Evolutionary conservation across 208 protist genomes (phyloP), one percentile per base, ranked within the genome.

Genomic region (Angomonas deanei): DNA sequence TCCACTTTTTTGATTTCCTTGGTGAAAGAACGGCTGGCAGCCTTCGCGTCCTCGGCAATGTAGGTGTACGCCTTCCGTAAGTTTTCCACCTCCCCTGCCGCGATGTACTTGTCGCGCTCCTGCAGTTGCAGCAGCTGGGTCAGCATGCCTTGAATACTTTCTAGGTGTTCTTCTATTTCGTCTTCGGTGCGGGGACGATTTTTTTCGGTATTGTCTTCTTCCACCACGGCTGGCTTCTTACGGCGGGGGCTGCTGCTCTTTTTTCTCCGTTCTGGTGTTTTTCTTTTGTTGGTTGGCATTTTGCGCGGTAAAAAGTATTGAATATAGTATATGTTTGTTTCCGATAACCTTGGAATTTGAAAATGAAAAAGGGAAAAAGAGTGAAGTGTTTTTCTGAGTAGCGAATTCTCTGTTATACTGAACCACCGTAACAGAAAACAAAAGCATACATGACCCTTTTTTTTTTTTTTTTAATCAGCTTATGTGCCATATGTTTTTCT

Each of bases 61-160:
- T 85, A 78, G 38, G 70, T 64, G 67, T 74, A 87, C 2, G 85
- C 78, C 17, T 75, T 73, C 24, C 82, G 81, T 19, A 92, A 67
- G 31, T 74, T 78, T 19, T 23, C 1, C 42, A 92, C 74, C 61
- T 92, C 85, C 21, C 66, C 58, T 33, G 64, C 32, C 11, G 82
- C 72, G 34, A 88, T 81, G 60, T 76, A 71, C 5, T 61, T 68
- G 1, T 65, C 62, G 13, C 64, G 65, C 11, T 46, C 52, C 54
- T 76, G 70, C 28, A 91, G 64, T 26, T 69, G 69, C 61, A 81
- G 68, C 19, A 88, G 74, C 32, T 74, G 76, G 13, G 36, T 38
- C 28, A 82, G 72, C 28, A 76, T 70, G 48, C 79, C 61, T n/a
- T 84, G 66, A 23, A 88, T 76, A 10, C 67, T 55, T 19, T 88